Conservation (phyloP, 495 filamentous ascomycete genomes). For the Schizothecium vesticola region DNA sequence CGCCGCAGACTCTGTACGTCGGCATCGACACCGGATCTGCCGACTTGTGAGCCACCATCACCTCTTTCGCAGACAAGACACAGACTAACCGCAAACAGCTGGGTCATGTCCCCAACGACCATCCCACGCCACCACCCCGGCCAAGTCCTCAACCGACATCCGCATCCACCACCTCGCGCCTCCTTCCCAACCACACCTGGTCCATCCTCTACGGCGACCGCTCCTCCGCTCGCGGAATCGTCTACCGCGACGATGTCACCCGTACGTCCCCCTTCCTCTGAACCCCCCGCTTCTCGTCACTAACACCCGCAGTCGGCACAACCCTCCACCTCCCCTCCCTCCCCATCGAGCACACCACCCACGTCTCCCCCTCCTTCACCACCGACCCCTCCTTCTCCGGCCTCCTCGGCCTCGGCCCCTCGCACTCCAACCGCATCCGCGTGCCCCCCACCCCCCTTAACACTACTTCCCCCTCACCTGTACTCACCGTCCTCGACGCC, state of each 20-base stretch:
- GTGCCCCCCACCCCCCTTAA: conserved; percentile 15
- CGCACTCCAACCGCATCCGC: conserved; percentile 57
- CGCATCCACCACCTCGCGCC: conserved; percentile 38
- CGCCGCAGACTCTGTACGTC: conserved; percentile 52
- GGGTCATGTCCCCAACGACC: conserved; percentile 18
- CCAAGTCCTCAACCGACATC: conserved; percentile 54
- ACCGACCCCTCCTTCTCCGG: conserved; percentile 57
- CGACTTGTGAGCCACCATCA: conserved; percentile 50
- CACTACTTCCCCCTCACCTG: not conserved
- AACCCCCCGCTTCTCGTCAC: conserved; percentile 50
- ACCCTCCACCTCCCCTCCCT: conserved; percentile 51
- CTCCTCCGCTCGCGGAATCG: conserved; percentile 54
- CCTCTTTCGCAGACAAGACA: conserved; percentile 43
- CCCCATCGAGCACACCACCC: conserved; percentile 59
- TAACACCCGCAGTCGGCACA: conserved; percentile 54
- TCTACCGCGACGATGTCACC: conserved; percentile 62
- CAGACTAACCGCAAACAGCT: conserved; percentile 1
- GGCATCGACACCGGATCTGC: conserved; percentile 69
- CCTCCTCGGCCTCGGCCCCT: conserved; percentile 68
- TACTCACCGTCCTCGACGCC: conserved; percentile 63
- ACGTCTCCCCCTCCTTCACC: conserved; percentile 53
- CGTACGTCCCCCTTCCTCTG: conserved; percentile 56
- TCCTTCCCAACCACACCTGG: conserved; percentile 53
- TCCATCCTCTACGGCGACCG: conserved; percentile 66
- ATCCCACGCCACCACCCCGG: conserved; percentile 15